Conservation (phyloP, 2,329 filamentous ascomycete genomes). For the Neonectria coccinea region DNA sequence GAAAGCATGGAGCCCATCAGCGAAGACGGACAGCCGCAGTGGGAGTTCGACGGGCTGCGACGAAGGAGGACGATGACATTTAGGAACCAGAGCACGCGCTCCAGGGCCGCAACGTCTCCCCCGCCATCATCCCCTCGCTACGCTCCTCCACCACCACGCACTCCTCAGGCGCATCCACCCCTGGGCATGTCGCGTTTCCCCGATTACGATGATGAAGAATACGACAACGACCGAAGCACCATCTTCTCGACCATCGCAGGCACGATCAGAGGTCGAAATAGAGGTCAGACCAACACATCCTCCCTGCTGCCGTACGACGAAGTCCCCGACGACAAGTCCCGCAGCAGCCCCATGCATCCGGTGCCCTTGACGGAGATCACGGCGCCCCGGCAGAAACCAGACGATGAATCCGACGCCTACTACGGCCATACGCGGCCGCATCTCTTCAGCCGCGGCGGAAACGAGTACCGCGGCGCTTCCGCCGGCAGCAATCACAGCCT, state of each 20-base stretch:
- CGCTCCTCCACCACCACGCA: slow-evolving; percentile 34
- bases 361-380: slow-evolving; percentile 72
- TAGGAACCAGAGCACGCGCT: slow-evolving; percentile 46
- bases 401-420: slow-evolving; percentile 56
- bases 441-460: slow-evolving; percentile 59
- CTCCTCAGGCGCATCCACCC: slow-evolving; percentile 50
- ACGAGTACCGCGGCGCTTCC: slow-evolving; percentile 62
- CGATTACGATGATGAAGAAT: slow-evolving; percentile 65
- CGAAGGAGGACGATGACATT: slow-evolving; percentile 70
- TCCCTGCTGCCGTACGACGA: slow-evolving; percentile 50
- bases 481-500: slow-evolving; percentile 56
- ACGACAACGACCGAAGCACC: slow-evolving; percentile 62
- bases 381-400: slow-evolving; percentile 60
- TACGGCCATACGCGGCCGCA: slow-evolving; percentile 56
- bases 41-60: slow-evolving; percentile 93
- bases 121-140: slow-evolving; percentile 44
- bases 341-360: slow-evolving; percentile 68
- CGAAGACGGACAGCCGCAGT: slow-evolving; percentile 76
- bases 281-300: slow-evolving; percentile 51
- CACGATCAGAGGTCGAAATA: slow-evolving; percentile 56
- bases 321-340: slow-evolving; percentile 56
- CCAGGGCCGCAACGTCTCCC: slow-evolving; percentile 44
- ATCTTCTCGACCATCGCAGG: slow-evolving; percentile 69
- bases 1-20: slow-evolving; percentile 79
- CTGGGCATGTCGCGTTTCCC: slow-evolving; percentile 91